These are phyloP conservation scores for Xylariaceae sp. DNA, from an alignment of 2,329 filamentous ascomycete genomes.

Conservation along the genomic window DNA sequence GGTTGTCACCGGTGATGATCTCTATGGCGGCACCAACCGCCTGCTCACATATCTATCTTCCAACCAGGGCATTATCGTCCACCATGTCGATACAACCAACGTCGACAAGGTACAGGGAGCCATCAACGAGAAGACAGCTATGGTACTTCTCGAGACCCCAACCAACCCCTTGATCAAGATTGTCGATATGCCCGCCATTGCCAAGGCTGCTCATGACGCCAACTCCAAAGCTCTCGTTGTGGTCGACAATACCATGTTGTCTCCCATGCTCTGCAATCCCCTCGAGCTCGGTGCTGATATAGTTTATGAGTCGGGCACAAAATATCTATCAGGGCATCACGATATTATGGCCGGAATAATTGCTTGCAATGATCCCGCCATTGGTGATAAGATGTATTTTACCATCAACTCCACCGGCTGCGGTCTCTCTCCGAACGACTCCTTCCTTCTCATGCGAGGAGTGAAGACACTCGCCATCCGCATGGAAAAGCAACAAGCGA, in stretches of 20 bases:
- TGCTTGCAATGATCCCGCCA: slow-evolving; percentile 74
- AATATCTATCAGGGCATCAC: slow-evolving; percentile 96
- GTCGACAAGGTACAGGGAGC: slow-evolving; percentile 65
- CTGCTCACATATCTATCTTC: slow-evolving; percentile 87
- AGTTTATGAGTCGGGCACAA: slow-evolving; percentile 95
- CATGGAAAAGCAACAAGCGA: slow-evolving; percentile 97
- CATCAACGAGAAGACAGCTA: slow-evolving; percentile 76
- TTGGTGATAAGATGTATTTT: slow-evolving; percentile 91
- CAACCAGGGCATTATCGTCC: slow-evolving; percentile 87
- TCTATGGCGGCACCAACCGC: slow-evolving; percentile 93
- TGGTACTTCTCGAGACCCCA: slow-evolving; percentile 94
- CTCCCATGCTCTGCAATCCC: slow-evolving; percentile 88
- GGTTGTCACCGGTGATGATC: slow-evolving; percentile 92
- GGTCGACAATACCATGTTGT: slow-evolving; percentile 99
- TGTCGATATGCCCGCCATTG: slow-evolving; percentile 81
- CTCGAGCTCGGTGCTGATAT: slow-evolving; percentile 93
- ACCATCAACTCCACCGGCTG: slow-evolving; percentile 96
- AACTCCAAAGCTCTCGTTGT: slow-evolving; percentile 79
- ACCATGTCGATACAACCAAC: slow-evolving; percentile 91
- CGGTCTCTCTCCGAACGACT: slow-evolving; percentile 90
- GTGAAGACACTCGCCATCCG: slow-evolving; percentile 96
- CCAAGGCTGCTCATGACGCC: slow-evolving; percentile 68
- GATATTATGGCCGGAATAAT: slow-evolving; percentile 99
- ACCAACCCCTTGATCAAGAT: slow-evolving; percentile 99
- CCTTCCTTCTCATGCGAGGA: slow-evolving; percentile 89